A percentile compares a stretch with the other conserved stretches of the same genome.
Evolutionary conservation across 306 rosid species (phyloP).

Genomic region (Castanospermum australe): DNA sequence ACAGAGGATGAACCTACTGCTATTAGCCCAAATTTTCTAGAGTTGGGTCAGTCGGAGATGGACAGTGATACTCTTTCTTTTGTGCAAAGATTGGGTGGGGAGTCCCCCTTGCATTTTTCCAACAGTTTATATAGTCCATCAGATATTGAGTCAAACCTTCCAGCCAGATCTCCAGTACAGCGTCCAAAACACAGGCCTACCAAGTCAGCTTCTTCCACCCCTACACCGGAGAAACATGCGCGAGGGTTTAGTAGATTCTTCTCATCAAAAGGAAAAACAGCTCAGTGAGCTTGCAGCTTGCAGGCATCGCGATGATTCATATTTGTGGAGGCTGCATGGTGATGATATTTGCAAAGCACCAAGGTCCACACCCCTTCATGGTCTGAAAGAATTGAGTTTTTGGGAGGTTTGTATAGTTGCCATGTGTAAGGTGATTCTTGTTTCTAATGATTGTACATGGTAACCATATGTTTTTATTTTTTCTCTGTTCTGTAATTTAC

Average conservation of each 20-base stretch:
- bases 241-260: constrained; percentile 95
- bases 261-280: constrained; percentile 74
- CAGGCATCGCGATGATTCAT: constrained; percentile 29
- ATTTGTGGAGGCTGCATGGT: constrained; percentile 21
- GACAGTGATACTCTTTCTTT: constrained; percentile 46
- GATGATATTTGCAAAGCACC: constrained; percentile 43
- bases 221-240: constrained; percentile 86
- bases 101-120: constrained; percentile 56
- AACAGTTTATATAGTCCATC: constrained; percentile 60
- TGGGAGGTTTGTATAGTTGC: constrained; percentile 45
- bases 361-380: constrained; percentile 29
- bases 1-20: constrained; percentile 51
- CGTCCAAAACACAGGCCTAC: constrained; percentile 68
- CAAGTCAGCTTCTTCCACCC: constrained; percentile 67
- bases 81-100: constrained; percentile 48
- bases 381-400: constrained; percentile 41
- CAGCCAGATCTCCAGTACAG: constrained; percentile 56
- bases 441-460: constrained; percentile 78
- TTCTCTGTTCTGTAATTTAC: constrained; percentile 44
- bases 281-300: constrained; percentile 55
- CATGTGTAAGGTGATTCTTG: constrained; percentile 49
- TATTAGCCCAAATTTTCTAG: constrained; percentile 49
- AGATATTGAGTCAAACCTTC: constrained; percentile 52
- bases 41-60: constrained; percentile 49
- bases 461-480: constrained; percentile 46